These are phyloP conservation scores for Drechslerella stenobrocha DNA, from an alignment of 2,329 filamentous ascomycete genomes.

Conservation along the genomic window DNA sequence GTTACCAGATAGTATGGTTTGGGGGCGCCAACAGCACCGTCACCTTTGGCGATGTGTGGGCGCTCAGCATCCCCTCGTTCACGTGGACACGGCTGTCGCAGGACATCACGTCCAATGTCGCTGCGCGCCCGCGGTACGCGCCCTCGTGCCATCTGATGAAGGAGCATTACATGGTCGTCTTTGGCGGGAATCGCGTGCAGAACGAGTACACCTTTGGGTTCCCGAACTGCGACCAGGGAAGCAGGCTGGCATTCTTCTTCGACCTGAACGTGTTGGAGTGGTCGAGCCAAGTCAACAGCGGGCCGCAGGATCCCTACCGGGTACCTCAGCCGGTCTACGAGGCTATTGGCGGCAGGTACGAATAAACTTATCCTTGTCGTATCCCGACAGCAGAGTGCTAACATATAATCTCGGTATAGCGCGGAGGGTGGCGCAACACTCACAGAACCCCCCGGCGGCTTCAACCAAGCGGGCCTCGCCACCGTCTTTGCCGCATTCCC, in stretches of 20 bases:
- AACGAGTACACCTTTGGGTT: constrained; percentile 23
- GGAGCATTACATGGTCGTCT: constrained; percentile 33
- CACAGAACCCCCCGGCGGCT: constrained; percentile 34
- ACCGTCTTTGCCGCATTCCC: constrained; percentile 41
- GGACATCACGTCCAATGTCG: constrained; percentile 27
- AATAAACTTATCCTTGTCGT: neutral
- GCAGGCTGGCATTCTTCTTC: constrained; percentile 25
- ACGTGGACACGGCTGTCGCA: constrained; percentile 32
- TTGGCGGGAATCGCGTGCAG: constrained; percentile 36
- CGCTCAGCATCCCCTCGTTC: constrained; percentile 41
- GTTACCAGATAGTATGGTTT: constrained; percentile 37
- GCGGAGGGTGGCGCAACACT: constrained; percentile 38
- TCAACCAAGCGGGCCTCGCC: constrained; percentile 34
- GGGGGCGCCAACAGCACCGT: constrained; percentile 27
- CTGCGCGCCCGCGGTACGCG: constrained; percentile 24
- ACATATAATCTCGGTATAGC: too few relatives aligned
- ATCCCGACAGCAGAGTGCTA: too few relatives aligned
- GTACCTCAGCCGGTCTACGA: constrained; percentile 28
- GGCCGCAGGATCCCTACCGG: constrained; percentile 18
- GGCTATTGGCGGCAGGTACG: constrained; percentile 35
- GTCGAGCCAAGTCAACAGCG: constrained; percentile 18
- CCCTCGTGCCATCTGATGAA: constrained; percentile 31
- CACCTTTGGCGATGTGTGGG: constrained; percentile 42
- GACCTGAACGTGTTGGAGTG: constrained; percentile 40
- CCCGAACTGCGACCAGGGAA: constrained; percentile 19